Evolutionary conservation across 768 basidiomycete genomes (phyloP).

Genomic region (Gautieria morchelliformis): DNA sequence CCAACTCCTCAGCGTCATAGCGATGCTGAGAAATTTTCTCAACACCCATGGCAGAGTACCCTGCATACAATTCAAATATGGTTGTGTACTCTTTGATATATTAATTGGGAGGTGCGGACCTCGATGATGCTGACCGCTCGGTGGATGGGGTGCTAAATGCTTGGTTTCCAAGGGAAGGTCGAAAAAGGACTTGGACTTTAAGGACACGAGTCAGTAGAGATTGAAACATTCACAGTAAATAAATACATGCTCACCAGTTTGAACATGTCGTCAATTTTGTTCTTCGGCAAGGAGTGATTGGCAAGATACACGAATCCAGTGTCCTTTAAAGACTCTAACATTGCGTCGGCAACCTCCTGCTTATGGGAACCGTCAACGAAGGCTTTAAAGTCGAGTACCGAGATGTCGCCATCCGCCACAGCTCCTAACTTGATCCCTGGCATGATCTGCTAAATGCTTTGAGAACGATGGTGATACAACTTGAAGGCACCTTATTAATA

Average conservation of each 20-base stretch:
- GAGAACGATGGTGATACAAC: too few relatives aligned
- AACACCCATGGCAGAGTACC: constrained; percentile 31
- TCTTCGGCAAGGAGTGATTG: constrained; percentile 32
- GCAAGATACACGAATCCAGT: constrained; percentile 40
- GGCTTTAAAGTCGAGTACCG: constrained; percentile 32
- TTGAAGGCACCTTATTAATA: too few relatives aligned
- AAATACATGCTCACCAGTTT: constrained; percentile 26
- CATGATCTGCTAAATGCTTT: too few relatives aligned
- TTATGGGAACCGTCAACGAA: constrained; percentile 34
- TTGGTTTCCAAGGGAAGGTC: constrained; percentile 29
- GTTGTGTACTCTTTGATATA: neutral
- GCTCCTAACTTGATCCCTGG: too few relatives aligned
- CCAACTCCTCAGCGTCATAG: constrained; percentile 24
- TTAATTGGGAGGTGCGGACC: constrained; percentile 18
- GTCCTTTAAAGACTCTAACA: constrained; percentile 35
- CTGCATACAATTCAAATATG: neutral
- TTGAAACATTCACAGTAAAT: neutral
- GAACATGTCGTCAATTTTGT: constrained; percentile 32
- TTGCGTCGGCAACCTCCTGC: constrained; percentile 29
- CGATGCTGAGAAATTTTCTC: constrained; percentile 32
- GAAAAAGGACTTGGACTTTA: constrained; percentile 34
- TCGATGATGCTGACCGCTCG: constrained; percentile 35
- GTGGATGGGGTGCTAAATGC: constrained; percentile 36
- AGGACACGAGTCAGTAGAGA: neutral
- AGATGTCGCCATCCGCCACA: constrained; percentile 12